These are phyloP conservation scores for Nothophytophthora sp. DNA, from an alignment of 352 stramenopile species.

Conservation along the genomic window DNA sequence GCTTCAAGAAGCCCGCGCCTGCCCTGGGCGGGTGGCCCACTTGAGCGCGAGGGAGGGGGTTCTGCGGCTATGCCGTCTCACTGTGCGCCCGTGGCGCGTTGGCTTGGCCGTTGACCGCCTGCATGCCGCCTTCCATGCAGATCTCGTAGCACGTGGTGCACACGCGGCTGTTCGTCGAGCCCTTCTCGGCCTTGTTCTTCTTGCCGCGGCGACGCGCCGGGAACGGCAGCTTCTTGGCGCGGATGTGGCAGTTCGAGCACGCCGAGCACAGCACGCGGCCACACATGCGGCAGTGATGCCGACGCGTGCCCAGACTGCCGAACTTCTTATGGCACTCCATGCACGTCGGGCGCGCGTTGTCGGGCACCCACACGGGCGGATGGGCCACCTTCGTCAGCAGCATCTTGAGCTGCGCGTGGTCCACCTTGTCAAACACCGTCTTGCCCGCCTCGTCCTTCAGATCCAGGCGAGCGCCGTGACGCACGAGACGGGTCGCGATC, in stretches of 20 bases:
- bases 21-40: not conserved
- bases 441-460: constrained; percentile 58
- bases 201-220: constrained; percentile 47
- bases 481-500: constrained; percentile 53
- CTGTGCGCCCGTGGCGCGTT: constrained; percentile 12
- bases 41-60: too few relatives aligned
- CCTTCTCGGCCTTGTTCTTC: constrained; percentile 51
- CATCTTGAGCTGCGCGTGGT: constrained; percentile 37
- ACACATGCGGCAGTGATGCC: constrained; percentile 68
- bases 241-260: constrained; percentile 50
- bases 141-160: constrained; percentile 78
- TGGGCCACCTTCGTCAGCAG: constrained; percentile 52
- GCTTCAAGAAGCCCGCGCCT: constrained; percentile 10
- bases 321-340: constrained; percentile 69
- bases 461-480: constrained; percentile 53
- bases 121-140: constrained; percentile 27
- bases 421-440: constrained; percentile 72
- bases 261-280: constrained; percentile 50
- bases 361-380: constrained; percentile 51
- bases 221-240: constrained; percentile 43
- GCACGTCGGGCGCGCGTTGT: constrained; percentile 45
- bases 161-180: constrained; percentile 57
- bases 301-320: constrained; percentile 31
- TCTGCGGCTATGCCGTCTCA: constrained; percentile 23
- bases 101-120: constrained; percentile 9